These are phyloP conservation scores for Tolypocladium sp. DNA, from an alignment of 2,329 filamentous ascomycete genomes.

Conservation along the genomic window DNA sequence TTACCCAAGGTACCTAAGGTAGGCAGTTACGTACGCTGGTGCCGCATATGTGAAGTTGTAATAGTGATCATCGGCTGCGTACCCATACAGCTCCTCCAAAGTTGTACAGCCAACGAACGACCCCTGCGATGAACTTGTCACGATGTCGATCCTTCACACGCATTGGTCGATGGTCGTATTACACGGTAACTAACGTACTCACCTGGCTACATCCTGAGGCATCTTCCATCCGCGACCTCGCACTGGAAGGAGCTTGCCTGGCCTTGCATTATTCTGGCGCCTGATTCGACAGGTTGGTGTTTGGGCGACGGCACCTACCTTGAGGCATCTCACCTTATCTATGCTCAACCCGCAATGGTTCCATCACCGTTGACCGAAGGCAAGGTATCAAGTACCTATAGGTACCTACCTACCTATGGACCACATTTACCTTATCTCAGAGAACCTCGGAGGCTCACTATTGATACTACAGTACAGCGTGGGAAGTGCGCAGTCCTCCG, in stretches of 20 bases:
- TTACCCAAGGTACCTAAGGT: neutral
- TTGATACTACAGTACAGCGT: neutral
- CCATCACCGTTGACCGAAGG: neutral
- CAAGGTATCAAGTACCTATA: neutral
- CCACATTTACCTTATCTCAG: neutral
- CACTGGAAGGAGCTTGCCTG: neutral
- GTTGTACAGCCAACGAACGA: neutral
- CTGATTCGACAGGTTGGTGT: no score
- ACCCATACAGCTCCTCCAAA: neutral
- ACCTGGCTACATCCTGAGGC: neutral
- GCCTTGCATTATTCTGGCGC: neutral
- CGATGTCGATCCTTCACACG: neutral
- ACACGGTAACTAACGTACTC: neutral
- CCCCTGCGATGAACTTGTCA: neutral
- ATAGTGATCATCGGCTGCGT: neutral
- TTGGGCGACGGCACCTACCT: neutral
- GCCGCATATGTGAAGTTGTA: neutral
- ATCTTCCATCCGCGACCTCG: neutral
- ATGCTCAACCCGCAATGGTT: neutral
- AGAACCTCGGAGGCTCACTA: neutral
- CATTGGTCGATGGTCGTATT: neutral
- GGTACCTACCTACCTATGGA: neutral
- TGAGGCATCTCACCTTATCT: neutral
- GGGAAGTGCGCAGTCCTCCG: neutral
- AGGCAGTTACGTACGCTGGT: neutral